phyloP scores from a whole-genome alignment of 2,329 filamentous ascomycete genomes.

The Claviceps purpurea region DNA sequence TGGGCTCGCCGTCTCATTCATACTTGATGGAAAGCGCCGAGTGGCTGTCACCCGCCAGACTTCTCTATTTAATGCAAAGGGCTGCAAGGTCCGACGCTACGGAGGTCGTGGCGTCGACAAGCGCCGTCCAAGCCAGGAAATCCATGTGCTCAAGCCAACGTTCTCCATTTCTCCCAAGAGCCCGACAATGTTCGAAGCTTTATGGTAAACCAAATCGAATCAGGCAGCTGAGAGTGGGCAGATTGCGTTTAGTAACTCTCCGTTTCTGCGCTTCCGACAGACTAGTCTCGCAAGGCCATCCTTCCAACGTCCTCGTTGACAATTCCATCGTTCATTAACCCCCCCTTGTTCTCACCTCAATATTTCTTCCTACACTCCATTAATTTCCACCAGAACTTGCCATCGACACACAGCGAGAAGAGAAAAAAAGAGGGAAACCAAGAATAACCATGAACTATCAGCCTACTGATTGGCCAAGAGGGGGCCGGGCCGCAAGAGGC shows the following conservation, averaged over 20 bases:
- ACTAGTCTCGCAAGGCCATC: neutral
- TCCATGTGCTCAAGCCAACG: conserved; percentile 2
- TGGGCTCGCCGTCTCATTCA: neutral
- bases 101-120: neutral
- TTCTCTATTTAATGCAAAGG: neutral
- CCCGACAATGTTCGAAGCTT: neutral
- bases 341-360: neutral
- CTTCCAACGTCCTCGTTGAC: neutral
- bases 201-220: neutral
- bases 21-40: neutral
- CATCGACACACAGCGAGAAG: neutral
- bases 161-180: conserved; percentile 1
- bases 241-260: neutral
- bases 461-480: neutral
- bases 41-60: no score
- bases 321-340: neutral
- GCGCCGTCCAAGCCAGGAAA: conserved; percentile 3
- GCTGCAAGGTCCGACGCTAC: neutral
- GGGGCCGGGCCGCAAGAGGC: neutral
- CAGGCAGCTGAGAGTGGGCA: neutral
- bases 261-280: neutral
- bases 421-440: neutral
- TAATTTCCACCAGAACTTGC: neutral
- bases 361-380: neutral
- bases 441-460: conserved; percentile 5